Conservation (phyloP, 768 basidiomycete genomes). For the Lactarius evosmus region DNA sequence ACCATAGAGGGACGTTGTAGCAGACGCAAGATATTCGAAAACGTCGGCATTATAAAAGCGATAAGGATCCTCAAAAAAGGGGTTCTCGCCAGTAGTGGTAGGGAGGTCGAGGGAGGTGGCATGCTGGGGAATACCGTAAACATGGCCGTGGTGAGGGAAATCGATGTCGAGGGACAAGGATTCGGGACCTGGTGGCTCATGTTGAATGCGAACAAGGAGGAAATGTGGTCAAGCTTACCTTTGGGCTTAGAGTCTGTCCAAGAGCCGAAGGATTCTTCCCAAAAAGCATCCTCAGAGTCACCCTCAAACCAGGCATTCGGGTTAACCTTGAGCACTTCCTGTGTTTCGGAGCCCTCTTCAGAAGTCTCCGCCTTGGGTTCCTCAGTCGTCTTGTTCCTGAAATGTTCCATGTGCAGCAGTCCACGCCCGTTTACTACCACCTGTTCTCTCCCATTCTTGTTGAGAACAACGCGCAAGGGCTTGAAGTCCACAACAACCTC, state of each 20-base stretch:
- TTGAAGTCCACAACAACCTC: conserved; percentile 69
- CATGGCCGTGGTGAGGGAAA: conserved; percentile 87
- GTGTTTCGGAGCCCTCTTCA: conserved; percentile 40
- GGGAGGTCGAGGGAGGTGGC: conserved; percentile 89
- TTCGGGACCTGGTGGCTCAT: conserved; percentile 72
- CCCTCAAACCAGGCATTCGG: conserved; percentile 84
- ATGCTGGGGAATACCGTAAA: conserved; percentile 97
- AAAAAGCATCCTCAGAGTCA: conserved; percentile 75
- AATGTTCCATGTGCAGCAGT: conserved; percentile 97
- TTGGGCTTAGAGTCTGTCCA: conserved; percentile 97
- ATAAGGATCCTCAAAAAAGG: conserved; percentile 85
- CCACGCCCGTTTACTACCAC: conserved; percentile 87
- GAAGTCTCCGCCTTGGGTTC: conserved; percentile 47
- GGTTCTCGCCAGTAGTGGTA: conserved; percentile 74
- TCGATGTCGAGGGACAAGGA: conserved; percentile 88
- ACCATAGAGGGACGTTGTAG: conserved; percentile 81
- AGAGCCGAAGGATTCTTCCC: conserved; percentile 83
- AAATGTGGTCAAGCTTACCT: conserved; percentile 46
- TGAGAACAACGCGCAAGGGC: conserved; percentile 72
- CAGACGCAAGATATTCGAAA: conserved; percentile 88
- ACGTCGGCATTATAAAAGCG: conserved; percentile 94
- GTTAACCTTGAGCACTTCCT: conserved; percentile 54
- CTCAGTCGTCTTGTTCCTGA: conserved; percentile 61
- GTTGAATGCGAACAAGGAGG: conserved; percentile 4
- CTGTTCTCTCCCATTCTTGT: conserved; percentile 73